A percentile compares a stretch with the other conserved stretches of the same genome.
Evolutionary conservation across 208 protist genomes (phyloP).

Genomic region (Lotmaria passim): DNA sequence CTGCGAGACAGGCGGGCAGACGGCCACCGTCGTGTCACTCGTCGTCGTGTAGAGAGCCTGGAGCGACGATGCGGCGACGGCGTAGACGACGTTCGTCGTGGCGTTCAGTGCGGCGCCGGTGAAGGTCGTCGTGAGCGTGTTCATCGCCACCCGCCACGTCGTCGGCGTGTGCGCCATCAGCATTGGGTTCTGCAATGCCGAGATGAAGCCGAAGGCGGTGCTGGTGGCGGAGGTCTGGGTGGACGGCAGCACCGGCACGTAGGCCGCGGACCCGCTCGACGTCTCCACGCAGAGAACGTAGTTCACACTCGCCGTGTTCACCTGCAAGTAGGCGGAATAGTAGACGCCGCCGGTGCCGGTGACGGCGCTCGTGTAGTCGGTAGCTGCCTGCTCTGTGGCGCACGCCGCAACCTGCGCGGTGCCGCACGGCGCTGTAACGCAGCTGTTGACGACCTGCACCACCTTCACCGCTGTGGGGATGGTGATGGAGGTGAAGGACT

Average conservation of each 20-base stretch:
- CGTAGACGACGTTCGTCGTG: constrained; percentile 54
- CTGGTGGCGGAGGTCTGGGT: constrained; percentile 30
- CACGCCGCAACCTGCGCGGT: constrained; percentile 55
- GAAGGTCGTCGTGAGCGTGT: constrained; percentile 59
- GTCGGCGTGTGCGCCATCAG: constrained; percentile 38
- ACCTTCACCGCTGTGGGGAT: constrained; percentile 57
- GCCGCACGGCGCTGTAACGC: constrained; percentile 61
- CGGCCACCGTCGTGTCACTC: constrained; percentile 25
- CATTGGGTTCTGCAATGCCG: constrained; percentile 39
- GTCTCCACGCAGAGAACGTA: constrained; percentile 77
- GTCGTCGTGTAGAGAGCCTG: constrained; percentile 27
- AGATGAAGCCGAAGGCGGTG: constrained; percentile 57
- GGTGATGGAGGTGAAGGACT: constrained; percentile 25
- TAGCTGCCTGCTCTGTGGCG: constrained; percentile 21
- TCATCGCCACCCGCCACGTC: constrained; percentile 73
- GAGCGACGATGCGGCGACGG: constrained; percentile 39
- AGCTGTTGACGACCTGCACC: constrained; percentile 57
- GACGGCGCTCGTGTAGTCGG: constrained; percentile 58
- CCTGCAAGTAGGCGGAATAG: constrained; percentile 33
- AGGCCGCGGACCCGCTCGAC: constrained; percentile 37
- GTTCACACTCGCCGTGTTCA: constrained; percentile 27
- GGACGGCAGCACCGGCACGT: constrained; percentile 66
- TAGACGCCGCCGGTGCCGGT: constrained; percentile 24
- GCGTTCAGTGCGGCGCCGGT: constrained; percentile 53
- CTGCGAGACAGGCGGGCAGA: constrained; percentile 54